Base-by-base conservation (phyloP, 805 yeast genomes). In the Brettanomyces sp. region DNA sequence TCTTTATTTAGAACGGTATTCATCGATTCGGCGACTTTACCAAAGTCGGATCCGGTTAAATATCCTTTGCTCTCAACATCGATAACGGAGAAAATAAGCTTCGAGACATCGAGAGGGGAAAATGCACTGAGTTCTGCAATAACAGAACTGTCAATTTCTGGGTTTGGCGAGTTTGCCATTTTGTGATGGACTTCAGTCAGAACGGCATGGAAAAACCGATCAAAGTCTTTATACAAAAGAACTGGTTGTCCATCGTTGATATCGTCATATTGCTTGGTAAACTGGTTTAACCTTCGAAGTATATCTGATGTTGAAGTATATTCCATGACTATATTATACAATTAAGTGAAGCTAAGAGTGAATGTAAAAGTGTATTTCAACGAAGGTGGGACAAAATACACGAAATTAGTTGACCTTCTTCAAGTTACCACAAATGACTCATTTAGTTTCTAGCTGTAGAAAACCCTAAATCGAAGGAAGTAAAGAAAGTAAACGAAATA, bases 11-110 rank as follows among this genome's bases (percentile, higher is more conserved):
- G 13, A 35, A n/a, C 37, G 7, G 22, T n/a, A 3, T 18, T 7
- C 7, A 35, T 35, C 6, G 14, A 13, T 6, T 13, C 18, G 28
- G 33, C n/a, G 5, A 25, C 14, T 12, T 39, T 73, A 43, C 77
- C 66, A 84, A 95, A 91, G 59, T 91, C 96, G 24, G 69, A 62
- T 35, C 53, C 56, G 25, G 59, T 56, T 23, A 63, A 40, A 48
- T 72, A 80, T 6, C 96, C 97, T 52, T 78, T 77, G 46, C 73
- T 69, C 36, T 73, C 70, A 48, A 77, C 77, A 65, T 91, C 98
- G 13, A 95, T 87, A 25, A 88, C 79, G 47, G 84, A 70, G 59
- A 85, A 91, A 42, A 91, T 78, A 49, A 90, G 72, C 5, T 84
- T 85, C 61, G 78, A 79, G 4, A 84, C 73, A 51, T 79, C 72